Evolutionary conservation across 164 flowering plant species (phyloP), one percentile per base, ranked within the genome.

Genomic region (Magnolia sinica): DNA sequence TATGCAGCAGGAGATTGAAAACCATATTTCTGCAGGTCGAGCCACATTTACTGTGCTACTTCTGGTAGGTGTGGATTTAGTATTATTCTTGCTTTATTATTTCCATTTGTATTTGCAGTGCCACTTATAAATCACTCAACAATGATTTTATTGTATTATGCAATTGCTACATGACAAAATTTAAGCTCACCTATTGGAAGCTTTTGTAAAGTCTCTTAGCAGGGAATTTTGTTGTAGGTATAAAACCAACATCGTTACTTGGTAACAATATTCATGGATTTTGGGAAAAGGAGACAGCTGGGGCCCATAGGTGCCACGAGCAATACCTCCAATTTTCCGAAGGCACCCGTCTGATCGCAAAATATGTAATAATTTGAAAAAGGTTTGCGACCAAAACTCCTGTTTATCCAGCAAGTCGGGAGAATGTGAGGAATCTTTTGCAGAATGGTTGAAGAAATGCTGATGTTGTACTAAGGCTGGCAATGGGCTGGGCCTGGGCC

Each of bases 1-100:
- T 3, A 92, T 96, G 97, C 96, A 91, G 82, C 64, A 66, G 74
- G 97, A 91, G 87, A 91, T 96, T 77, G 91, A 91, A 79, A 73
- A 77, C 7, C 72, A 91, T 83, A 75, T 91, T 55, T 86, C 94
- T n/a, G 79, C 73, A 75, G 97, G 97, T 58, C 85, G 83, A 76
- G 97, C 97, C 16, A 78, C 81, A 67, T 94, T 92, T 83, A 84
- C 79, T 80, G 90, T 94, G 76, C 87, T 79, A 8, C 76, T 87
- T 49, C 87, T 89, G 93, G 98, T 95, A 87, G 59, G 91, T 81
- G 18, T 22, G 27, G 31, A 10, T 68, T 29, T 29, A 50, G 13
- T 63, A 50, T 37, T 55, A n/a, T 49, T 49, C 51, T 29, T 58
- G 50, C 50, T 72, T 50, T 18, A 10, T 55, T 77, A 19, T 3